phyloP scores from a whole-genome alignment of 441 rosid species.

The Euphorbia schlechtendalii region DNA sequence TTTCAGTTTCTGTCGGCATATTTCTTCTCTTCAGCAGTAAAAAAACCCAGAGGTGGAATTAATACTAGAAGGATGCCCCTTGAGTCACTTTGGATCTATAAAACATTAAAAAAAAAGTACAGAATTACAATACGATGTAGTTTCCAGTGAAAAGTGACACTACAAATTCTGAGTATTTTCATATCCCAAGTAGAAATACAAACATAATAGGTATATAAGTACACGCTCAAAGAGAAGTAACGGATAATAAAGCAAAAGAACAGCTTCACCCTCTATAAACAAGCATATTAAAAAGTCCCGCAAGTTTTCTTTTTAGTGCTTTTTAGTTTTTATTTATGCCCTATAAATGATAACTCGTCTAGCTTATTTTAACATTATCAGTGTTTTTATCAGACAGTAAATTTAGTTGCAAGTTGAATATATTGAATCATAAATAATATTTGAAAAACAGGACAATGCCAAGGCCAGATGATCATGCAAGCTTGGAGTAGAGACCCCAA shows the following conservation, averaged over 20 bases:
- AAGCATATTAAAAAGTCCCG: too few species aligned
- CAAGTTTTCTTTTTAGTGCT: neutral
- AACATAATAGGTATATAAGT: too few species aligned
- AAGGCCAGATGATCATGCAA: neutral
- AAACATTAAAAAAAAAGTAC: neutral
- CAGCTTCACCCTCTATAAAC: neutral
- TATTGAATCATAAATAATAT: neutral
- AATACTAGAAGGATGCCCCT: neutral
- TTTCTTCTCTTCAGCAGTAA: neutral
- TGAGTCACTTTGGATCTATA: neutral
- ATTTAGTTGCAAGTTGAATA: neutral
- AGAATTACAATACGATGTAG: neutral
- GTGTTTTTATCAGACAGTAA: neutral
- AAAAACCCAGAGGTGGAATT: neutral
- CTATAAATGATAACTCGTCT: neutral
- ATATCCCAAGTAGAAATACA: neutral
- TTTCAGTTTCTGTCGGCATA: slow-evolving; percentile 42
- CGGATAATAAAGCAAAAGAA: too few species aligned
- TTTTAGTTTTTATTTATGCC: too few species aligned
- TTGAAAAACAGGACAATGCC: neutral
- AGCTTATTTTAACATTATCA: neutral
- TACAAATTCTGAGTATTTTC: neutral
- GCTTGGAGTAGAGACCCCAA: neutral
- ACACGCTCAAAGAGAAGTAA: too few species aligned
- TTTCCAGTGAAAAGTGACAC: neutral